These are phyloP conservation scores for Penicillium verrucosum DNA, from an alignment of 2,329 filamentous ascomycete species.

Conservation along the genomic window DNA sequence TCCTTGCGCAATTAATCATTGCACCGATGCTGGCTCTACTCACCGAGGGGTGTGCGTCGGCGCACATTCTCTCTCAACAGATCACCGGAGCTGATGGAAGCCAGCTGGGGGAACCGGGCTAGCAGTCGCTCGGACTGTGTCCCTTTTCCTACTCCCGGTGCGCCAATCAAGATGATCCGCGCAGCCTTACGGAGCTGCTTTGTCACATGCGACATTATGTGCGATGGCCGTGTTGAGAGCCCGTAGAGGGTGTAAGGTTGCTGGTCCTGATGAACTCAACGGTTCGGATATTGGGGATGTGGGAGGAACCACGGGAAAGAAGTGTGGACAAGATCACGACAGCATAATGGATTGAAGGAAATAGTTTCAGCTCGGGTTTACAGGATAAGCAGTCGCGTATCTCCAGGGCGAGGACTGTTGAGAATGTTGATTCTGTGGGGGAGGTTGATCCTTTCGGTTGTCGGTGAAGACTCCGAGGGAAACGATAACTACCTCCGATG, in stretches of 20 bases:
- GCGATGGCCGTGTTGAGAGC: background rate
- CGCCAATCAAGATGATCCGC: slow-evolving; percentile 89
- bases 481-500: background rate
- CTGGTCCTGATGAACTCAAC: slow-evolving; percentile 1
- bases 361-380: slow-evolving; percentile 6
- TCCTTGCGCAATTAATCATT: background rate
- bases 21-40: slow-evolving; percentile 16
- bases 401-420: slow-evolving; percentile 2
- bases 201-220: slow-evolving; percentile 32
- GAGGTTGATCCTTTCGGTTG: slow-evolving; percentile 29
- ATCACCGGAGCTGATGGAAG: slow-evolving; percentile 91
- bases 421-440: slow-evolving; percentile 27
- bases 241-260: background rate
- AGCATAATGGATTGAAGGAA: slow-evolving; percentile 4
- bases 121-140: slow-evolving; percentile 91
- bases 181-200: slow-evolving; percentile 71
- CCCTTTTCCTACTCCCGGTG: slow-evolving; percentile 95
- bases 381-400: slow-evolving; percentile 8
- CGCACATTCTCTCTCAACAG: slow-evolving; percentile 90
- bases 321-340: background rate
- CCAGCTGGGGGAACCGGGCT: slow-evolving; percentile 79
- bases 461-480: slow-evolving; percentile 32
- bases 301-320: background rate
- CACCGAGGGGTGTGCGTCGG: slow-evolving; percentile 79
- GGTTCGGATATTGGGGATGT: slow-evolving; percentile 3